Evolutionary conservation across 1,139 yeast species (phyloP).

Genomic region (Chernovozyma aurita): DNA sequence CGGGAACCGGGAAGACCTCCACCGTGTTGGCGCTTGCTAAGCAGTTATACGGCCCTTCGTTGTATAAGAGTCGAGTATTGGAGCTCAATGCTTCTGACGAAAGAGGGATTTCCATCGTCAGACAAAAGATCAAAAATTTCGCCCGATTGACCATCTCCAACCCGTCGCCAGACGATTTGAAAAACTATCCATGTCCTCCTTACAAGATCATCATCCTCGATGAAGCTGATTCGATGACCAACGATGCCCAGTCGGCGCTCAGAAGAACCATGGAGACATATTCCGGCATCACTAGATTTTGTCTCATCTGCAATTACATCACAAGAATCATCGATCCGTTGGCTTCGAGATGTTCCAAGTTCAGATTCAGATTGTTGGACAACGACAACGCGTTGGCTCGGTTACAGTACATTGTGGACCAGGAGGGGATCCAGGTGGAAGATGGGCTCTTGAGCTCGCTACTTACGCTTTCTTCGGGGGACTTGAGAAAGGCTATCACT

Average conservation of each 20-base stretch:
- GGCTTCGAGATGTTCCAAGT: constrained; percentile 94
- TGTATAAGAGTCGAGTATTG: constrained; percentile 72
- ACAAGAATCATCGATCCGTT: constrained; percentile 94
- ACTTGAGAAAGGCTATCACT: constrained; percentile 89
- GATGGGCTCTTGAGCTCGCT: constrained; percentile 55
- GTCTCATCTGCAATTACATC: constrained; percentile 91
- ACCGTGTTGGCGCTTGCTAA: constrained; percentile 85
- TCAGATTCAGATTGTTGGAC: constrained; percentile 79
- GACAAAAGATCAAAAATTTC: constrained; percentile 89
- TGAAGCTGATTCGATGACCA: constrained; percentile 99
- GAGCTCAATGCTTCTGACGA: constrained; percentile 97
- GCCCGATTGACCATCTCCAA: constrained; percentile 85
- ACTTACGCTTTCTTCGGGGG: constrained; percentile 73
- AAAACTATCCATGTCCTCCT: constrained; percentile 89
- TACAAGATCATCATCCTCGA: constrained; percentile 82
- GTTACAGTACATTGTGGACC: constrained; percentile 53
- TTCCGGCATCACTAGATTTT: constrained; percentile 86
- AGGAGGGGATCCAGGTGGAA: constrained; percentile 42
- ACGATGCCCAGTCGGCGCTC: constrained; percentile 93
- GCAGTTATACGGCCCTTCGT: constrained; percentile 69
- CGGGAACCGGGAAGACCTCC: constrained; percentile 96
- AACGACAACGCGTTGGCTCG: constrained; percentile 65
- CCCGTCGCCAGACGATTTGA: constrained; percentile 63
- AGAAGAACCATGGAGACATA: constrained; percentile 96
- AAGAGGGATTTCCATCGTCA: constrained; percentile 89